A percentile compares a stretch with the other conserved stretches of the same genome.
phyloP scores from a whole-genome alignment of 345 rosid species.

The Geranium brycei region DNA sequence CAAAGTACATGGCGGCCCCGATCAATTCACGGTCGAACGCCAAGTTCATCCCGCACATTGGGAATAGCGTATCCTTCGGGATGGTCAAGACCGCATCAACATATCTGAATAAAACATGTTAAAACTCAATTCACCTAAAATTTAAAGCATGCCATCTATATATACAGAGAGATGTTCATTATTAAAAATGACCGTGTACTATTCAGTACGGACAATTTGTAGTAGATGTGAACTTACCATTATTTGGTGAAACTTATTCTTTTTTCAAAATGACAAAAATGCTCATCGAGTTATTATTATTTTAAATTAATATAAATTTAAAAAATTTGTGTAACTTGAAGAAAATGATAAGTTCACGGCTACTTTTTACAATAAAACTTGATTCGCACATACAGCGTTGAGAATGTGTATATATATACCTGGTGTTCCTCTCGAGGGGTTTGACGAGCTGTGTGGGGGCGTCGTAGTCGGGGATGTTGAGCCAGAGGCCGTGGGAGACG shows the following conservation, averaged over 20 bases:
- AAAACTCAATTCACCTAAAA: no score
- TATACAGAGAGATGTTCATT: slow-evolving; percentile 5
- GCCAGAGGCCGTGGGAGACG: slow-evolving; percentile 97
- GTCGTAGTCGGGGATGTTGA: slow-evolving; percentile 95
- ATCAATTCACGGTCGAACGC: slow-evolving; percentile 77
- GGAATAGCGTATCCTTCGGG: slow-evolving; percentile 88
- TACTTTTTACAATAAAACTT: no score
- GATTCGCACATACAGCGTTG: no score
- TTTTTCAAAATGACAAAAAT: background rate
- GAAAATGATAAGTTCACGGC: no score
- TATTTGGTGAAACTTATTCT: no score
- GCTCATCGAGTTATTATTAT: no score
- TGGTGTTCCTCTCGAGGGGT: slow-evolving; percentile 81
- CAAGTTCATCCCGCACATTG: slow-evolving; percentile 97
- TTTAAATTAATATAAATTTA: no score
- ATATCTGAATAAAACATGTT: slow-evolving; percentile 23
- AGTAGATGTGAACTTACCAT: no score
- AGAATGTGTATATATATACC: slow-evolving; percentile 21
- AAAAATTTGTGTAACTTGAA: no score
- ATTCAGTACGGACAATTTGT: no score
- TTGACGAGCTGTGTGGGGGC: slow-evolving; percentile 98
- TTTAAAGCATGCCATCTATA: no score
- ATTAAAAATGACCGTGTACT: no score
- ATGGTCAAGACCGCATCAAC: slow-evolving; percentile 87
- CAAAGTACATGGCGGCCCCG: slow-evolving; percentile 95